Base-by-base conservation (phyloP, 2,329 filamentous ascomycete genomes). In the Nakataea oryzae region DNA sequence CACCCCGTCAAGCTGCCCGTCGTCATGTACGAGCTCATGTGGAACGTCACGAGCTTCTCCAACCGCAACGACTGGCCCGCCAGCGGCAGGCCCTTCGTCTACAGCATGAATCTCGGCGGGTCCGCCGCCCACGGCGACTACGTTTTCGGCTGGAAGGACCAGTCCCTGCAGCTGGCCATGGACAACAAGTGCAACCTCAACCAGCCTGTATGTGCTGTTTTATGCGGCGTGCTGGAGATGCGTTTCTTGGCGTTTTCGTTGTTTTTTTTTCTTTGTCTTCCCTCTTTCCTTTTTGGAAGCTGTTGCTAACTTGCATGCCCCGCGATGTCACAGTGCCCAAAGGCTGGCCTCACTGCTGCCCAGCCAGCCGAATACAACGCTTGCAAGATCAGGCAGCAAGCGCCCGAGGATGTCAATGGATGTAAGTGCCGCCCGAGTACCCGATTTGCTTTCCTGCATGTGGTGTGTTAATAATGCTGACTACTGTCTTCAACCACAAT, bases 101-200 rank as follows among this genome's bases (percentile, higher is more conserved):
- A 77, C 71, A 75, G 70, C 66, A 78, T 74, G 75, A 77, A 75
- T 72, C 68, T 76, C 21, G 76, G 75, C 50, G 79, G 79, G 32
- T 73, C 76, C 28, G 78, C 78, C 5, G 79, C 78, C 26, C 78
- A 81, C 69, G 79, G 78, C 28, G 79, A 81, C 70, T 81, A 81
- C 68, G 70, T 81, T 64, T 81, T 81, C 68, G 79, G 79, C 63
- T 81, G 79, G 79, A 76, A 80, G 68, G 76, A 73, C 64, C 72
- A 80, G 68, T 71, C 75, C 12, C 74, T 81, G 58, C 79, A 81
- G 69, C 76, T 72, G 70, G 75, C 76, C 67, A 77, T 79, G 76
- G 76, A 79, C 71, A 75, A 74, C 66, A 67, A 66, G 64, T 79
- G 77, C 72, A 78, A 78, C 68, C 75, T 79, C 60, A 77, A 81